Percentiles rank a stretch among this genome's conserved stretches.
Conservation (phyloP, 257 asterid species). For the Cinchona pubescens region DNA sequence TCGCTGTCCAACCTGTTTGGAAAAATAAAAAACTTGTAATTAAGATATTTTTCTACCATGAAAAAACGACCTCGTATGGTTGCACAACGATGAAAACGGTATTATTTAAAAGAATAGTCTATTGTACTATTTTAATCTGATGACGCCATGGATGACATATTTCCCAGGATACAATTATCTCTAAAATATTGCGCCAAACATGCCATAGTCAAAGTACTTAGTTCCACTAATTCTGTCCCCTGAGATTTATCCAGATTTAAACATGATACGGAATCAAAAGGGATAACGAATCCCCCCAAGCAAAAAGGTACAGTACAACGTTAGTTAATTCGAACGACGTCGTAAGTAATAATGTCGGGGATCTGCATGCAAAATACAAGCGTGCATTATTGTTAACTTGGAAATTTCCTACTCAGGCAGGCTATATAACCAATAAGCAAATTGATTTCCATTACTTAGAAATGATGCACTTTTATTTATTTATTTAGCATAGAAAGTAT, state of each 20-base stretch:
- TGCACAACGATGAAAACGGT: too few species aligned
- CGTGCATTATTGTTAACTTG: too few species aligned
- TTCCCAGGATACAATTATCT: neutral
- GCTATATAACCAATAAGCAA: too few species aligned
- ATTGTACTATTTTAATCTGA: neutral
- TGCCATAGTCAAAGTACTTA: neutral
- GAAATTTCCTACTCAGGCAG: too few species aligned
- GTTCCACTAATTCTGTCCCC: neutral
- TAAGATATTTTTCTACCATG: neutral
- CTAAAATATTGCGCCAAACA: neutral
- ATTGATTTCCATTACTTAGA: too few species aligned
- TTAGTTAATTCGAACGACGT: too few species aligned
- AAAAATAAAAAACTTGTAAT: neutral
- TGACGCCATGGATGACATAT: constrained; percentile 18
- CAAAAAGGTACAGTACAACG: too few species aligned
- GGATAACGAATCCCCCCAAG: neutral
- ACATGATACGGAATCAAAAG: neutral
- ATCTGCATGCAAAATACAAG: too few species aligned
- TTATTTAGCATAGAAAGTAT: too few species aligned
- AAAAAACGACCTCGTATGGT: neutral
- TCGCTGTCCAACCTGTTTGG: constrained; percentile 1
- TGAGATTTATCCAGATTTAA: neutral
- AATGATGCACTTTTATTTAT: too few species aligned
- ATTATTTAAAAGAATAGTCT: neutral
- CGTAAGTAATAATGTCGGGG: too few species aligned